phyloP scores from a whole-genome alignment of 345 rosid species.

The Euclidium syriacum region DNA sequence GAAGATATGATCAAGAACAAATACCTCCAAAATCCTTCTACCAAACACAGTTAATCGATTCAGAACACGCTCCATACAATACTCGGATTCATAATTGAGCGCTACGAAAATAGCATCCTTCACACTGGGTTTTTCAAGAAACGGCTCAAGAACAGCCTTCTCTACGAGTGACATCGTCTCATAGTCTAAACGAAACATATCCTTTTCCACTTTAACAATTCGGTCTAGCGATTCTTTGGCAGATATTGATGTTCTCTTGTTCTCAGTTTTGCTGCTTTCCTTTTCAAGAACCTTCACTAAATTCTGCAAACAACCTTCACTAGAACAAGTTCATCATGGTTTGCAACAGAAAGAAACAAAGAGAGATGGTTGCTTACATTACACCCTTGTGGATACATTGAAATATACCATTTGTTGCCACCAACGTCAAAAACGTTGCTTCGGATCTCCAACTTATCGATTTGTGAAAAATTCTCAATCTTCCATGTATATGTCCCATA shows the following conservation, averaged over 20 bases:
- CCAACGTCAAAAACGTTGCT: conserved; percentile 79
- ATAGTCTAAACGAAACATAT: conserved; percentile 74
- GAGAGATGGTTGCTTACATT: conserved; percentile 91
- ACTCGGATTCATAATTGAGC: conserved; percentile 69
- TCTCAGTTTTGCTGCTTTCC: too few relatives aligned
- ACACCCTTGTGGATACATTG: conserved; percentile 88
- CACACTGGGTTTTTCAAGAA: conserved; percentile 81
- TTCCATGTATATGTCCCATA: conserved; percentile 84
- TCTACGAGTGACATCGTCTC: conserved; percentile 62
- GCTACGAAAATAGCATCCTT: conserved; percentile 59
- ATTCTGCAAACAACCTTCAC: conserved; percentile 97
- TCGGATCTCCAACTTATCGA: conserved; percentile 72
- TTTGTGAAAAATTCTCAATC: conserved; percentile 85
- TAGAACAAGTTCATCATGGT: conserved; percentile 92
- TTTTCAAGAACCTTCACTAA: conserved; percentile 95
- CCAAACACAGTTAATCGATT: conserved; percentile 88
- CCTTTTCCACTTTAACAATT: conserved; percentile 63
- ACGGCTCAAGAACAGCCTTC: conserved; percentile 79
- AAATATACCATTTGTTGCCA: conserved; percentile 88
- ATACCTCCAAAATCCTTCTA: conserved; percentile 81
- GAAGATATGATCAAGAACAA: conserved; percentile 87
- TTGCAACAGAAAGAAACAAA: conserved; percentile 82
- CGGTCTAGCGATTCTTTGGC: conserved; percentile 70
- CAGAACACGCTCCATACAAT: conserved; percentile 70
- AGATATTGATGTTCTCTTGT: conserved; percentile 54